Base-by-base conservation (phyloP, 2,329 filamentous ascomycete genomes). In the Penicillium italicum region DNA sequence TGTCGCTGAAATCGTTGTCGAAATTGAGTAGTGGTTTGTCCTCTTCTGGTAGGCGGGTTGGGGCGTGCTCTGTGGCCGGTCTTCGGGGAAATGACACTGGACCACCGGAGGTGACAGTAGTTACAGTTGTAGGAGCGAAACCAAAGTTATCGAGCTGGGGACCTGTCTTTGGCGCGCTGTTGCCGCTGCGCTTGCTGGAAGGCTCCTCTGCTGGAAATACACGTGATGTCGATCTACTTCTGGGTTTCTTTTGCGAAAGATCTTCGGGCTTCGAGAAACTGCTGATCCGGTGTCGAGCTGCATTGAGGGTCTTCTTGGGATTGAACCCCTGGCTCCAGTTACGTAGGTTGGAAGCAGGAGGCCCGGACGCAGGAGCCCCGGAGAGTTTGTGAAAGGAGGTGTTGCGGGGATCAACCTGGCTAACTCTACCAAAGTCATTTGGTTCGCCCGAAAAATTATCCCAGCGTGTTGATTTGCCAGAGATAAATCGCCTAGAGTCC, bases 401-500 rank as follows among this genome's bases (percentile, higher is more conserved):
- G 40, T 57, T 62, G 31, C 80, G 79, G 18, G 85, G 82, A 57
- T 80, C 82, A 26, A 82, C 79, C 57, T 83, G 82, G 37, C 80
- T 80, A 26, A 81, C 75, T 55, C 79, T 82, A 14, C 85, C 84
- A 45, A 75, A 79, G 20, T 79, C 72, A 52, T 76, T 81, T 37
- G 84, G 82, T 65, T 89, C 86, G 9, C 85, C 86, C 3, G 86
- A 86, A 67, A 82, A 83, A 45, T 82, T 81, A 72, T 90, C 85
- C 85, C 85, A 88, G 63, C 62, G 62, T n/a, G 70, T 69, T 38
- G 54, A 41, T 52, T 59, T 34, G 10, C 60, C 44, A 16, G 50
- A 41, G 44, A 59, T 53, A 38, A 62, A 61, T 11, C 61, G 61
- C 31, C 50, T 60, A 30, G 47, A 46, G n/a, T 42, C 60, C 6